phyloP scores from a whole-genome alignment of 306 rosid genomes.

The Vachellia collinsii region DNA sequence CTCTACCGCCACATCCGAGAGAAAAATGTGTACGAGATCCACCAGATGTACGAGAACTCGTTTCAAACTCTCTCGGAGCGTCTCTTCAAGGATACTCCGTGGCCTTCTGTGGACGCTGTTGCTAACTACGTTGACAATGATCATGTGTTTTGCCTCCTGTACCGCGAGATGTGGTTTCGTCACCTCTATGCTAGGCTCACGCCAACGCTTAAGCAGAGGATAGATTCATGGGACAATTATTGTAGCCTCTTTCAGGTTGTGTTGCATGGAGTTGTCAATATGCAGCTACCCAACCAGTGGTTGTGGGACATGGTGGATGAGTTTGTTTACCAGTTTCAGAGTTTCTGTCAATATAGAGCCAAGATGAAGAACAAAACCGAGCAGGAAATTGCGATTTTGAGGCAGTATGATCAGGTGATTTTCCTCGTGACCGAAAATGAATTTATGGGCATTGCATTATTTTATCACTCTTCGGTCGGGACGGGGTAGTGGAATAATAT shows the following conservation, averaged over 20 bases:
- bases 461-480: background rate
- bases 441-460: background rate
- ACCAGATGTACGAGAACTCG: too few species aligned
- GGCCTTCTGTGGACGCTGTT: constrained; percentile 97
- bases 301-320: constrained; percentile 99
- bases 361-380: constrained; percentile 94
- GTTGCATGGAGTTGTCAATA: constrained; percentile 92
- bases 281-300: constrained; percentile 99
- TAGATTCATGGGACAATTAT: constrained; percentile 96
- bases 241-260: constrained; percentile 94
- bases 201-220: constrained; percentile 89
- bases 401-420: constrained; percentile 78
- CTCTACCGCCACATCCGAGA: too few species aligned
- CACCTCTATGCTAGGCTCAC: constrained; percentile 90
- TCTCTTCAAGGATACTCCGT: constrained; percentile 89
- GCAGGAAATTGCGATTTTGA: constrained; percentile 78
- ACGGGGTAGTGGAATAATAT: background rate
- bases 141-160: constrained; percentile 88
- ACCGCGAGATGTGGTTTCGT: constrained; percentile 99
- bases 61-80: too few species aligned
- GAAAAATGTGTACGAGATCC: too few species aligned
- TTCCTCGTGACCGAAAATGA: background rate
- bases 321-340: constrained; percentile 97
- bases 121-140: constrained; percentile 76
- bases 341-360: constrained; percentile 93